Evolutionary conservation across 768 basidiomycete species (phyloP).

Genomic region (Pleurotus eryngii): DNA sequence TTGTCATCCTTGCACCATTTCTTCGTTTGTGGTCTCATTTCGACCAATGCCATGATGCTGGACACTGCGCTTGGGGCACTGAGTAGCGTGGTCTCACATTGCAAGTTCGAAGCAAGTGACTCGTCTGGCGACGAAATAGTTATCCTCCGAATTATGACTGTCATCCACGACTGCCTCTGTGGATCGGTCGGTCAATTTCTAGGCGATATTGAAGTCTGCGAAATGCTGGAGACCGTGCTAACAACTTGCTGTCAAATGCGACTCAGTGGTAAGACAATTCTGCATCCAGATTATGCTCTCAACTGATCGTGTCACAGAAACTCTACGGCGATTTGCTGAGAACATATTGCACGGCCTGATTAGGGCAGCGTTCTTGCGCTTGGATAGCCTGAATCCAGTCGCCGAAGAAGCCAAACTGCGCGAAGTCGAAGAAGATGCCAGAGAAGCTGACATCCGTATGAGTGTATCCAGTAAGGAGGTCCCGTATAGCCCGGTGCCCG

Average conservation of each 20-base stretch:
- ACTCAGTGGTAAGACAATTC: conserved; percentile 71
- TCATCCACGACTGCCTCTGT: conserved; percentile 83
- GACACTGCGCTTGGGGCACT: conserved; percentile 74
- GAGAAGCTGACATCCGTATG: conserved; percentile 60
- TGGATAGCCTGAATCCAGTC: conserved; percentile 63
- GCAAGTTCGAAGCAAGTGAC: conserved; percentile 97
- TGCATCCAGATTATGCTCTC: background rate
- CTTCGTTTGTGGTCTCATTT: conserved; percentile 76
- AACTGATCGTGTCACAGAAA: conserved; percentile 46
- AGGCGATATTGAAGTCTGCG: conserved; percentile 93
- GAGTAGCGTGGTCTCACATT: conserved; percentile 88
- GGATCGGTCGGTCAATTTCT: conserved; percentile 65
- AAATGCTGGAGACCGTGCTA: conserved; percentile 96
- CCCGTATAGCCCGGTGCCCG: conserved; percentile 14
- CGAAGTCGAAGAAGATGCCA: conserved; percentile 44
- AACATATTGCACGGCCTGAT: conserved; percentile 87
- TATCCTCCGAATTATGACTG: conserved; percentile 83
- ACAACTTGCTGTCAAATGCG: conserved; percentile 97
- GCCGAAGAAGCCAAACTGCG: conserved; percentile 66
- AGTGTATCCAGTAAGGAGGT: conserved; percentile 41
- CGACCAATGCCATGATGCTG: conserved; percentile 49
- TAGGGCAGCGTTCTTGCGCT: conserved; percentile 71
- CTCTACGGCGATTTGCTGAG: conserved; percentile 83
- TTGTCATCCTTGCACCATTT: conserved; percentile 86
- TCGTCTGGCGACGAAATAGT: conserved; percentile 98